Evolutionary conservation across 805 yeast species (phyloP).

Genomic region (Candida nitratophila): DNA sequence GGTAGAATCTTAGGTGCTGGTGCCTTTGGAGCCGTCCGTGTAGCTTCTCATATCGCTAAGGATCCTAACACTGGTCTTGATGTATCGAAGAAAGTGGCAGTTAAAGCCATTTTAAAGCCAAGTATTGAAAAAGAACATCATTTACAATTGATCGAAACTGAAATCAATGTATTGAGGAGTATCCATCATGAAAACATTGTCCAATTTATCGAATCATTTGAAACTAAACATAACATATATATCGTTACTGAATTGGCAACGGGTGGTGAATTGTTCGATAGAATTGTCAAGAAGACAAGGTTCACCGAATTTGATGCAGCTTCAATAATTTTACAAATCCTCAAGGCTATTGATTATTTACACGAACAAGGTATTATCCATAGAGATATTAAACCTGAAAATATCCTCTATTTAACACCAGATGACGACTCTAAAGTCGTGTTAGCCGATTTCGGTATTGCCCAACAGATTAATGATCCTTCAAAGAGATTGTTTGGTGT

Average conservation of each 20-base stretch:
- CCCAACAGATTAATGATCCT: constrained; percentile 42
- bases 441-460: constrained; percentile 90
- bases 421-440: constrained; percentile 58
- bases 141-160: constrained; percentile 60
- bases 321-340: constrained; percentile 56
- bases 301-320: constrained; percentile 85
- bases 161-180: constrained; percentile 54
- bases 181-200: constrained; percentile 77
- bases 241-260: constrained; percentile 86
- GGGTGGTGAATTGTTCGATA: constrained; percentile 87
- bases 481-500: constrained; percentile 9
- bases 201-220: constrained; percentile 80
- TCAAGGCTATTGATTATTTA: constrained; percentile 67
- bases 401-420: constrained; percentile 53
- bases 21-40: constrained; percentile 85
- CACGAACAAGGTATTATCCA: constrained; percentile 69
- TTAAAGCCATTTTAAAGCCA: constrained; percentile 75
- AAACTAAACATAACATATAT: constrained; percentile 76
- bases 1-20: constrained; percentile 92
- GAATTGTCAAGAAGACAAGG: constrained; percentile 67
- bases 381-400: constrained; percentile 68
- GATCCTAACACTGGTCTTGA: constrained; percentile 26
- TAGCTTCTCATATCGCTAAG: constrained; percentile 43
- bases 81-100: constrained; percentile 66
- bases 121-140: constrained; percentile 67